Conservation (phyloP, 1,284 basidiomycete genomes). For the Boletus sp. region DNA sequence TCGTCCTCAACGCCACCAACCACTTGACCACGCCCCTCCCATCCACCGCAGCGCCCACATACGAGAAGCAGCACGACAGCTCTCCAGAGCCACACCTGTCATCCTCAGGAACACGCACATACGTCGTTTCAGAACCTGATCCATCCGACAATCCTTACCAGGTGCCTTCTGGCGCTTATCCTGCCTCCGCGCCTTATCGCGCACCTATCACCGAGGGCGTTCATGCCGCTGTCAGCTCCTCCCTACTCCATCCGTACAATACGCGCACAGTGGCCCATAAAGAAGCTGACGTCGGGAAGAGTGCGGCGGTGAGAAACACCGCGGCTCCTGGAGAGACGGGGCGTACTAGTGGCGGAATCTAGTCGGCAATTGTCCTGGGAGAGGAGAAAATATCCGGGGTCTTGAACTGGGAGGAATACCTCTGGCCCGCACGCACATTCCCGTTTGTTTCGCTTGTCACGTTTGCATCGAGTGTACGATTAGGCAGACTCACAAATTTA, state of each 20-base stretch:
- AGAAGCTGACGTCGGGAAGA: conserved; percentile 43
- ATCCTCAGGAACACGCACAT: conserved; percentile 46
- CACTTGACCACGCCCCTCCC: conserved; percentile 31
- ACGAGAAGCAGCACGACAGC: conserved; percentile 55
- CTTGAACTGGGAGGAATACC: neutral
- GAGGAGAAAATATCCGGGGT: conserved; percentile 36
- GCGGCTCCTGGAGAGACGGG: conserved; percentile 45
- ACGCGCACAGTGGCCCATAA: conserved; percentile 38
- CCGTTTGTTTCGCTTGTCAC: conserved; percentile 9
- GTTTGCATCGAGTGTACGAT: conserved; percentile 25
- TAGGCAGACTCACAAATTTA: conserved; percentile 9
- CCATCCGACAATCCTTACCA: conserved; percentile 52
- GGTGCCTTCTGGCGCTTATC: conserved; percentile 66
- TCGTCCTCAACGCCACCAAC: conserved; percentile 40
- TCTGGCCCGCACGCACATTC: neutral
- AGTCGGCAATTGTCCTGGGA: conserved; percentile 35
- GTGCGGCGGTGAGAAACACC: conserved; percentile 41
- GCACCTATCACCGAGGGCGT: conserved; percentile 37
- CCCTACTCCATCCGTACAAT: conserved; percentile 42
- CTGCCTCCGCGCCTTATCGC: conserved; percentile 51
- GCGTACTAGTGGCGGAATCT: conserved; percentile 36
- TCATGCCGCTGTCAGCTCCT: conserved; percentile 43
- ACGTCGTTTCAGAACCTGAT: conserved; percentile 67
- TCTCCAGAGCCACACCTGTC: conserved; percentile 45
- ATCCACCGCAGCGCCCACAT: conserved; percentile 33